Conservation (phyloP, 129 eudicot species). For the Flaveria linearis region DNA sequence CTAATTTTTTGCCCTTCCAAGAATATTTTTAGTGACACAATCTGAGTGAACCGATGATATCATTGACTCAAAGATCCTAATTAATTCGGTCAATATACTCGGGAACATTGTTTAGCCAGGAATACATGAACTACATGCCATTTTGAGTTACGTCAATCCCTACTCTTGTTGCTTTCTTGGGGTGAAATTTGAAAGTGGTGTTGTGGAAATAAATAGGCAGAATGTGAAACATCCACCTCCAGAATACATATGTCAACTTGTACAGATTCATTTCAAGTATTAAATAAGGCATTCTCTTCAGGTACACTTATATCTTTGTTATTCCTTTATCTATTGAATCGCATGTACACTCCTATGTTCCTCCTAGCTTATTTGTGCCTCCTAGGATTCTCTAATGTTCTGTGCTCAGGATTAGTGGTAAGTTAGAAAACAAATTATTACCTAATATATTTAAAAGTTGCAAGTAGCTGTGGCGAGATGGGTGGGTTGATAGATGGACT, state of each 20-base stretch:
- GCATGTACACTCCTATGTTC: background rate
- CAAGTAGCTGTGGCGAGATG: background rate
- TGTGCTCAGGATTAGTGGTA: background rate
- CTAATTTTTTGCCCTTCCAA: conserved; percentile 7
- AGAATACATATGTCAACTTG: conserved; percentile 25
- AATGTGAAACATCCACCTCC: conserved; percentile 32
- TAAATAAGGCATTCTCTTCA: conserved; percentile 31
- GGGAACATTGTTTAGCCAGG: conserved; percentile 24
- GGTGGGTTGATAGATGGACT: background rate
- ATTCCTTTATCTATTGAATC: too few relatives aligned
- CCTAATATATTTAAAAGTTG: background rate
- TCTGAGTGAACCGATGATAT: conserved; percentile 21
- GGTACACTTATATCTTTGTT: too few relatives aligned
- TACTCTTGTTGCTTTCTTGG: conserved; percentile 28
- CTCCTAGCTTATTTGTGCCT: background rate
- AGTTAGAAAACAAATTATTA: background rate
- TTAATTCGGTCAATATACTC: conserved; percentile 14
- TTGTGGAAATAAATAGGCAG: conserved; percentile 26
- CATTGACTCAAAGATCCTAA: conserved; percentile 29
- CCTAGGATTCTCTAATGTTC: background rate
- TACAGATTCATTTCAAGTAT: conserved; percentile 31
- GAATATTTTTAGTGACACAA: conserved; percentile 17
- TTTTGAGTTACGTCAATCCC: conserved; percentile 13
- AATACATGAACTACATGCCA: conserved; percentile 8
- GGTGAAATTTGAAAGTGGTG: conserved; percentile 29